Base-by-base conservation (phyloP, 352 stramenopile species). In the Phytophthora brassicae region DNA sequence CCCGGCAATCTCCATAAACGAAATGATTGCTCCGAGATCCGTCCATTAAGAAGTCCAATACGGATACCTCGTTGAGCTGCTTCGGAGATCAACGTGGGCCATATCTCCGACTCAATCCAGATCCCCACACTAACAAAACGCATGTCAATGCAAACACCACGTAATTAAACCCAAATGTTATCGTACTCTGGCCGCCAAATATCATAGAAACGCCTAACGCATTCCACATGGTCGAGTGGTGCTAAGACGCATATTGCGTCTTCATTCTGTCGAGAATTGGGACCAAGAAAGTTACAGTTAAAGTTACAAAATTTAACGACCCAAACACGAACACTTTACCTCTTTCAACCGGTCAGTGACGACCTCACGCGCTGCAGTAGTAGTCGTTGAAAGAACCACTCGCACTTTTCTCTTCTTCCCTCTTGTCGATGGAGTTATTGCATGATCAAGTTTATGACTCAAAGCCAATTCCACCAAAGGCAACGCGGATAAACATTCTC, bases 81-180 rank as follows among this genome's bases (percentile, higher is more conserved):
- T 66, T 90, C 81, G 12, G 60, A 56, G 16, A 93, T 81, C 22
- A 93, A 57, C 20, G 77, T 89, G 5, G 81, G 84, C 84, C 84
- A 93, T n/a, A 93, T 64, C 63, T 93, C 84, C 19, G 84, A 93
- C 64, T 93, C 84, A 48, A 91, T 74, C 81, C 80, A 93, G 20
- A 93, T 63, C 8, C 81, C 84, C 26, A 71, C 80, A 50, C 84
- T 89, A 41, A 12, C 19, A 45, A 19, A 45, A 45, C 39, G 9
- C 13, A 23, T 3, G 24, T 50, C 23, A 50, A 16, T 2, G 4
- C 7, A 19, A 7, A 7, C 11, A 35, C 12, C 11, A 3, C 13
- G 26, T 31, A n/a, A n/a, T n/a, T n/a, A n/a, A n/a, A n/a, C n/a
- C n/a, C n/a, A n/a, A n/a, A n/a, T n/a, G n/a, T n/a, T n/a, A n/a